Percentiles rank a stretch among this genome's conserved stretches.
These are phyloP conservation scores for Phytophthora vignae DNA, from an alignment of 352 stramenopile genomes.

Conservation along the genomic window DNA sequence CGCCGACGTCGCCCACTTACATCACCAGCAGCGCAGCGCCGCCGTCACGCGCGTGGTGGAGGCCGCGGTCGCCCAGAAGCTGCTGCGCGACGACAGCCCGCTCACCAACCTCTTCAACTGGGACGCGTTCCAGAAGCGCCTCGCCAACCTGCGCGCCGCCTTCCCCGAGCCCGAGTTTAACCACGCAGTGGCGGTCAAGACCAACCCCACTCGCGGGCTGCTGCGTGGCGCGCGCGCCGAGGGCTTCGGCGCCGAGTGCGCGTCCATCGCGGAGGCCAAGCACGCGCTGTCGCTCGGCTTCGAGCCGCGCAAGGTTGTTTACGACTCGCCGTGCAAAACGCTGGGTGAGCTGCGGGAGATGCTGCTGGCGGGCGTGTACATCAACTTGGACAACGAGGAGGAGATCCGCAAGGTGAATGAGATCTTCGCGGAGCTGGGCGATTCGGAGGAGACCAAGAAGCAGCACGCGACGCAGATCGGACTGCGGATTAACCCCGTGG, in stretches of 20 bases:
- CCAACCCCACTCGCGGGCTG: conserved; percentile 77
- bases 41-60: conserved; percentile 47
- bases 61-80: conserved; percentile 52
- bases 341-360: conserved; percentile 80
- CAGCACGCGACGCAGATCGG: conserved; percentile 74
- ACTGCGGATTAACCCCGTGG: conserved; percentile 92
- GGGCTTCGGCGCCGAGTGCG: conserved; percentile 83
- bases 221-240: conserved; percentile 56
- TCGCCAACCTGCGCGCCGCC: conserved; percentile 58
- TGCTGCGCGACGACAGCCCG: conserved; percentile 65
- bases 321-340: conserved; percentile 95
- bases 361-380: conserved; percentile 80
- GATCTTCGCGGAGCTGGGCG: conserved; percentile 58
- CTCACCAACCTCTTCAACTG: conserved; percentile 73
- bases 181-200: conserved; percentile 83
- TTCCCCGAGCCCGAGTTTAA: conserved; percentile 77
- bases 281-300: conserved; percentile 83
- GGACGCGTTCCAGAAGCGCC: conserved; percentile 64
- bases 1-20: conserved; percentile 26
- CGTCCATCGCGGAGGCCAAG: conserved; percentile 83
- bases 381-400: conserved; percentile 94
- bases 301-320: conserved; percentile 82
- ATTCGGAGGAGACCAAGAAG: conserved; percentile 23
- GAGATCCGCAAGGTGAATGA: conserved; percentile 85
- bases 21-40: conserved; percentile 30